A percentile compares a stretch with the other conserved stretches of the same genome.
These are phyloP conservation scores for Aspergillus sparsus DNA, from an alignment of 495 filamentous ascomycete genomes.

Conservation along the genomic window DNA sequence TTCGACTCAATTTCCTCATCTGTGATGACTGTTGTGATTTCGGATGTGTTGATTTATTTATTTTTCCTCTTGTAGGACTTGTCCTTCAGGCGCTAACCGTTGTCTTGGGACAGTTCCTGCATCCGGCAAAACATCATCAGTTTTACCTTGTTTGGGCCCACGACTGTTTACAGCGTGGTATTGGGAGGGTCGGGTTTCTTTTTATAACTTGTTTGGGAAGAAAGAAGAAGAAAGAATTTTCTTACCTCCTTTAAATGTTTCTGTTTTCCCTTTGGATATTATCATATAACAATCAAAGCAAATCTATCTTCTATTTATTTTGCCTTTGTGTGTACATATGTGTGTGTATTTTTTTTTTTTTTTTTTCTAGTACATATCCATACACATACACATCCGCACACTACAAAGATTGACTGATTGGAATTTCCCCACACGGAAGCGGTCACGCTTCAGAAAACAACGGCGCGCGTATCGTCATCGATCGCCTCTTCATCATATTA, in stretches of 20 bases:
- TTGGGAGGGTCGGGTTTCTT: not conserved
- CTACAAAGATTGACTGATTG: not conserved
- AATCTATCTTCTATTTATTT: no score
- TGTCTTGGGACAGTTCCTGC: conserved; percentile 13
- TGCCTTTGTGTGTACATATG: no score
- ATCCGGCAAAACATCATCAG: conserved; percentile 21
- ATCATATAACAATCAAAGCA: no score
- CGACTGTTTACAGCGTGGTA: conserved; percentile 14
- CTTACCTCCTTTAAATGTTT: no score
- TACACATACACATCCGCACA: no score
- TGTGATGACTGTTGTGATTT: not conserved
- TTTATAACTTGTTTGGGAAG: not conserved
- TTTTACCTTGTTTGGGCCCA: not conserved
- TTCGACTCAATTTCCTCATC: not conserved
- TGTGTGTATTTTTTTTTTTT: no score
- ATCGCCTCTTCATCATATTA: conserved; percentile 10
- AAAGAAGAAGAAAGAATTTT: conserved; percentile 9
- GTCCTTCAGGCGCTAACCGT: not conserved
- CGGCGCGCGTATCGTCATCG: conserved; percentile 10
- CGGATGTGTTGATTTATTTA: not conserved
- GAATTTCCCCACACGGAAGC: conserved; percentile 25
- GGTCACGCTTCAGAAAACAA: conserved; percentile 24
- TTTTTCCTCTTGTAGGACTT: not conserved
- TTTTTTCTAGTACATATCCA: no score
- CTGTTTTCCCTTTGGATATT: no score